Conservation (phyloP, 148 eudicot species). For the Fagopyrum homotropicum region DNA sequence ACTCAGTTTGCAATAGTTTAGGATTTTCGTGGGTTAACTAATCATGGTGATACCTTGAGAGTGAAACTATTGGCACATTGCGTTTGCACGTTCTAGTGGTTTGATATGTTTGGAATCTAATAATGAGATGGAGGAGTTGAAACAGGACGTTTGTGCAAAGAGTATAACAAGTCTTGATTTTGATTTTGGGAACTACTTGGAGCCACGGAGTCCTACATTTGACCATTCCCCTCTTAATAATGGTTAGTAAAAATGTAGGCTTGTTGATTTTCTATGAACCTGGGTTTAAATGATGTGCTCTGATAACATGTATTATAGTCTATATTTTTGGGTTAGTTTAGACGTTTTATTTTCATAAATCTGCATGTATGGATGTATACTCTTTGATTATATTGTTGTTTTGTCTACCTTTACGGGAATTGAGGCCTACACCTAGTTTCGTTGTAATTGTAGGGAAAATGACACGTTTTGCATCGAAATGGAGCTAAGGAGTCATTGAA, state of each 20-base stretch:
- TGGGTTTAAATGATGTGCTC: neutral
- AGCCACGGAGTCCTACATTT: slow-evolving; percentile 24
- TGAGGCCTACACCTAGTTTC: too few relatives aligned
- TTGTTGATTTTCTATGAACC: neutral
- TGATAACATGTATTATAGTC: too few relatives aligned
- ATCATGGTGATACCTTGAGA: neutral
- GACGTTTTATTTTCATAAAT: too few relatives aligned
- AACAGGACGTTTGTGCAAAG: slow-evolving; percentile 15
- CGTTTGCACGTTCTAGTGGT: slow-evolving; percentile 29
- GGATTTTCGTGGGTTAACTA: neutral
- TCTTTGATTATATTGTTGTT: too few relatives aligned
- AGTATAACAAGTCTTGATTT: slow-evolving; percentile 18
- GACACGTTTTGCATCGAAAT: too few relatives aligned
- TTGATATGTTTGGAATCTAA: slow-evolving; percentile 69
- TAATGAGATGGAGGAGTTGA: slow-evolving; percentile 35
- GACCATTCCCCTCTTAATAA: slow-evolving; percentile 22
- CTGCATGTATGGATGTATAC: too few relatives aligned
- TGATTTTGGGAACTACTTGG: slow-evolving; percentile 27
- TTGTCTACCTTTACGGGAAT: too few relatives aligned
- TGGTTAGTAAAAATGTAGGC: slow-evolving; percentile 22
- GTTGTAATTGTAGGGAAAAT: too few relatives aligned
- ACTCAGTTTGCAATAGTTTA: neutral
- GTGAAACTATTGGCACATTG: neutral
- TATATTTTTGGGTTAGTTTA: too few relatives aligned
- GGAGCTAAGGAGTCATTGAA: too few relatives aligned